Percentiles rank a stretch among this genome's conserved stretches.
phyloP scores from a whole-genome alignment of 176 grass and related monocot genomes.

The Echinochloa phyllopogon region DNA sequence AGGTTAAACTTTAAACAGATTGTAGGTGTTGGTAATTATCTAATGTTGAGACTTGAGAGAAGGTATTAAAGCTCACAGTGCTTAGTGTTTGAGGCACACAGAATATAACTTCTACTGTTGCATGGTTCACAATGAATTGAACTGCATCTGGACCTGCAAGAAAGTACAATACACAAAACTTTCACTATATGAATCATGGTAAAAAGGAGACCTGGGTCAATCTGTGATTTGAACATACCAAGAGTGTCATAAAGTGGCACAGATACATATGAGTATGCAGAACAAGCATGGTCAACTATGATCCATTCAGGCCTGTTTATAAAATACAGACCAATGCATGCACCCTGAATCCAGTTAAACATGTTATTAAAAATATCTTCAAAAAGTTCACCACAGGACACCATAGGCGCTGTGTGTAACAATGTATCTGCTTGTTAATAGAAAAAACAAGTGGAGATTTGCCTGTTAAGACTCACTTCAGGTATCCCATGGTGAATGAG shows the following conservation, averaged over 20 bases:
- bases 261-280: conserved; percentile 88
- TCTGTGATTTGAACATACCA: conserved; percentile 51
- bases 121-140: conserved; percentile 94
- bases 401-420: background rate
- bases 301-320: conserved; percentile 96
- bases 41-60: conserved; percentile 10
- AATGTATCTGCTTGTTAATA: conserved; percentile 33
- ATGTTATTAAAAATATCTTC: background rate
- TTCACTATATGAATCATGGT: conserved; percentile 18
- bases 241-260: conserved; percentile 95
- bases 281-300: conserved; percentile 91
- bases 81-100: conserved; percentile 90
- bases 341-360: conserved; percentile 65
- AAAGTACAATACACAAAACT: conserved; percentile 32
- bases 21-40: background rate
- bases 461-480: conserved; percentile 59
- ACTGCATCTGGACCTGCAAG: conserved; percentile 93
- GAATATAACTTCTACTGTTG: conserved; percentile 84
- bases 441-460: conserved; percentile 11
- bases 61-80: conserved; percentile 64
- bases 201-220: conserved; percentile 8
- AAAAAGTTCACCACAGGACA: conserved; percentile 10
- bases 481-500: conserved; percentile 77
- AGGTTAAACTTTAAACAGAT: background rate
- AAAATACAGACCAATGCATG: conserved; percentile 90